phyloP scores from a whole-genome alignment of 768 basidiomycete species.

The Fomitopsis serialis region DNA sequence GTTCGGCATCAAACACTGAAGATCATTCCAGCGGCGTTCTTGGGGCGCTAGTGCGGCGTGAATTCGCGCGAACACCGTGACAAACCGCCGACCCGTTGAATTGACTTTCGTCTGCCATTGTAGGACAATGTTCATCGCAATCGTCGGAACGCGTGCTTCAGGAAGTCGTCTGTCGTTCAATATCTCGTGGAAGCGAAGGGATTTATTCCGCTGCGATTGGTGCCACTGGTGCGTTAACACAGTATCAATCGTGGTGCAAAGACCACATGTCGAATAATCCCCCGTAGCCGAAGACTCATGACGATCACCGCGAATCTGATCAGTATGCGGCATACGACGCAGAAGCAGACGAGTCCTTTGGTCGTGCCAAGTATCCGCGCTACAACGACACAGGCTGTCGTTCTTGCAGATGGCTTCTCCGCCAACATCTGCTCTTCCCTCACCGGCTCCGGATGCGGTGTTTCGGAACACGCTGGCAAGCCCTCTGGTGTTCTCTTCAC shows the following conservation, averaged over 20 bases:
- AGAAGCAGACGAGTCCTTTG: no score
- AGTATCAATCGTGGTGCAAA: no score
- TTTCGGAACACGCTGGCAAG: conserved; percentile 3
- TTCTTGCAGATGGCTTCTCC: conserved; percentile 22
- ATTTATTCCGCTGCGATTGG: conserved; percentile 47
- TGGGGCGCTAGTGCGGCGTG: no score
- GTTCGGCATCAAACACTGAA: no score
- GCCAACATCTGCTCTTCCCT: conserved; percentile 18
- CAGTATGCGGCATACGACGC: no score
- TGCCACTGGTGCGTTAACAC: no score
- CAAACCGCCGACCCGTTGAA: not conserved
- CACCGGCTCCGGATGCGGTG: conserved; percentile 7
- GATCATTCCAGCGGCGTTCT: no score
- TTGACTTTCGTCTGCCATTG: not conserved
- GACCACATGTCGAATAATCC: no score
- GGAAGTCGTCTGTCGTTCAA: conserved; percentile 42
- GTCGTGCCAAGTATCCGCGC: no score
- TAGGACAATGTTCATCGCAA: conserved; percentile 24
- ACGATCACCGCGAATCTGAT: no score
- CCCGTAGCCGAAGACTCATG: no score
- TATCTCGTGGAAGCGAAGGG: conserved; percentile 55
- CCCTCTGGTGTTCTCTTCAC: conserved; percentile 36
- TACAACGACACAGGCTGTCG: conserved; percentile 10
- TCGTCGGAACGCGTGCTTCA: conserved; percentile 25
- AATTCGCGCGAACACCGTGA: no score